Conservation (phyloP, 2,329 filamentous ascomycete genomes). For the Talaromyces sp. region DNA sequence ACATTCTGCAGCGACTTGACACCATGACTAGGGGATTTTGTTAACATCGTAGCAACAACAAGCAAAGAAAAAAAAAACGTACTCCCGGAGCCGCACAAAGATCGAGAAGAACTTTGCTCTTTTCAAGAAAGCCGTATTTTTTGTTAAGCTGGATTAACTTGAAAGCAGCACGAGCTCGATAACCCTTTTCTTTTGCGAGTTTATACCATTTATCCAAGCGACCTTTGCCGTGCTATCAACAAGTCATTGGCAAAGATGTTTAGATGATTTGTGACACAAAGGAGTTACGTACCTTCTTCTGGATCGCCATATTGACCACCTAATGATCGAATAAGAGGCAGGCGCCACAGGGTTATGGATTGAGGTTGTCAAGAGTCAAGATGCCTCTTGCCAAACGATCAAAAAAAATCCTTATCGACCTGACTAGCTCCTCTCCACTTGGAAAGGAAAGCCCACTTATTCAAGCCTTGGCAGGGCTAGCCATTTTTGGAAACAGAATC, state of each 20-base stretch:
- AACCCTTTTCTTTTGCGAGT: constrained; percentile 97
- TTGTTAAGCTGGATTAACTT: constrained; percentile 98
- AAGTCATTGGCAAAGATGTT: constrained; percentile 25
- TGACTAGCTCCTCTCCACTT: constrained; percentile 5
- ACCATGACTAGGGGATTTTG: constrained; percentile 67
- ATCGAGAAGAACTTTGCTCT: constrained; percentile 94
- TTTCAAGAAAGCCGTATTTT: constrained; percentile 97
- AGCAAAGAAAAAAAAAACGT: constrained; percentile 36
- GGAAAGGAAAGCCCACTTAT: neutral
- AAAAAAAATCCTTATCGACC: constrained; percentile 18
- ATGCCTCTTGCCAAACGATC: neutral
- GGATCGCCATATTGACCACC: constrained; percentile 71
- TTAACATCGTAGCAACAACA: constrained; percentile 22
- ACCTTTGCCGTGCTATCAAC: constrained; percentile 76
- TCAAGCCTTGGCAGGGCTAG: constrained; percentile 11
- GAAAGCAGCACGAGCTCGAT: constrained; percentile 91
- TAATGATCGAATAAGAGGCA: neutral
- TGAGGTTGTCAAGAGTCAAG: neutral
- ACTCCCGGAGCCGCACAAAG: constrained; percentile 94
- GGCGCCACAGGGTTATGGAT: neutral
- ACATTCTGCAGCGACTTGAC: constrained; percentile 90
- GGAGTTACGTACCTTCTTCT: constrained; percentile 68
- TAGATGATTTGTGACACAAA: neutral
- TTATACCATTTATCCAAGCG: constrained; percentile 99
- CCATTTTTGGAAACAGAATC: neutral